Percentiles rank a stretch among this genome's conserved stretches.
phyloP scores from a whole-genome alignment of 352 stramenopile genomes.

The Pythium vanterpoolii region DNA sequence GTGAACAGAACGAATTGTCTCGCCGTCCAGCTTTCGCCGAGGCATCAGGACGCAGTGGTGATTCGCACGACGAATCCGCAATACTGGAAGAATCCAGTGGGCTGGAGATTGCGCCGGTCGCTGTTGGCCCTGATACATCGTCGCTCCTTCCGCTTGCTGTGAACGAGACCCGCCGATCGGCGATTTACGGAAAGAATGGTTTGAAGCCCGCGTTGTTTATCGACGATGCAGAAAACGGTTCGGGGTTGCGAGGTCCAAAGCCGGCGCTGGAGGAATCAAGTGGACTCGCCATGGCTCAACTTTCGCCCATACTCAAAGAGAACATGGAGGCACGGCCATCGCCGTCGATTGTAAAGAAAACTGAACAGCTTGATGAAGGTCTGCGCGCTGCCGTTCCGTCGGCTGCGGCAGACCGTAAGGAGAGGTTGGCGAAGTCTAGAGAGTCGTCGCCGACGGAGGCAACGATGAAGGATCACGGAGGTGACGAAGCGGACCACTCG shows the following conservation, averaged over 20 bases:
- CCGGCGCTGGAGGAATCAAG: background rate
- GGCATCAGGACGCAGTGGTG: background rate
- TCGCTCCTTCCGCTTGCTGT: no score
- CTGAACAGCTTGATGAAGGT: no score
- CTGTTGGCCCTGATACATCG: background rate
- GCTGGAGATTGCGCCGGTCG: background rate
- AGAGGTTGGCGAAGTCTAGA: no score
- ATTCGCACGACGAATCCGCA: background rate
- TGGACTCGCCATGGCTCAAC: background rate
- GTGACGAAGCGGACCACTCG: background rate
- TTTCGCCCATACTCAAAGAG: background rate
- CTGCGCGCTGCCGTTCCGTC: no score
- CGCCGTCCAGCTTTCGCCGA: background rate
- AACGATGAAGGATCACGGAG: background rate
- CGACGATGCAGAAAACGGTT: no score
- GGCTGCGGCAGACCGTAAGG: no score
- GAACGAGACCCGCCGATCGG: no score
- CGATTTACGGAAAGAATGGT: no score
- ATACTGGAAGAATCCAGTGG: constrained; percentile 3
- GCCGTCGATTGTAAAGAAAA: background rate
- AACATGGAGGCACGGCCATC: background rate
- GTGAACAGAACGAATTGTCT: background rate
- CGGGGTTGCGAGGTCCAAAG: background rate
- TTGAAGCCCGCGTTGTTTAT: no score
- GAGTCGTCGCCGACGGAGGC: background rate